phyloP scores from a whole-genome alignment of 805 yeast genomes.

The Candida sanyiensis region DNA sequence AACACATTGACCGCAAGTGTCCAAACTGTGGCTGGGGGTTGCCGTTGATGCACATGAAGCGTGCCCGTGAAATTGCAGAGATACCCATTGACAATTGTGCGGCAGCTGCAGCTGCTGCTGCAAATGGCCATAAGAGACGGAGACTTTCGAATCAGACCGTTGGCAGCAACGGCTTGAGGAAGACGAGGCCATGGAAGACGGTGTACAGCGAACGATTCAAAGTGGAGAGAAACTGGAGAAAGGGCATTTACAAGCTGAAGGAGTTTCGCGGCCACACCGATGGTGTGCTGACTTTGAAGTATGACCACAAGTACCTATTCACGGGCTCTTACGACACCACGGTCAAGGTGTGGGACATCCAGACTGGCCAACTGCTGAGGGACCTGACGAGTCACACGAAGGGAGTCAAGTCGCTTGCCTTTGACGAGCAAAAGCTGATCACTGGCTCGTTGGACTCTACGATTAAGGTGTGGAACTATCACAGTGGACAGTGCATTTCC shows the following conservation, averaged over 20 bases:
- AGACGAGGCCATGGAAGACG: slow-evolving; percentile 89
- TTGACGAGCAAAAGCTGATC: slow-evolving; percentile 83
- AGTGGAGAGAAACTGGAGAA: slow-evolving; percentile 93
- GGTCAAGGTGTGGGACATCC: slow-evolving; percentile 89
- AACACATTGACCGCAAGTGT: slow-evolving; percentile 95
- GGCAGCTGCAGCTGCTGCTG: slow-evolving; percentile 10
- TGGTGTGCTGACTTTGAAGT: slow-evolving; percentile 84
- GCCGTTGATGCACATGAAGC: slow-evolving; percentile 86
- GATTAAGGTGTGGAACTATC: slow-evolving; percentile 92
- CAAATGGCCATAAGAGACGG: slow-evolving; percentile 22
- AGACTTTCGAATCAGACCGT: slow-evolving; percentile 22
- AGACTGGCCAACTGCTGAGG: slow-evolving; percentile 67
- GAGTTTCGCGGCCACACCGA: slow-evolving; percentile 79
- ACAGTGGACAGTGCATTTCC: slow-evolving; percentile 89
- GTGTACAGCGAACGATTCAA: slow-evolving; percentile 87
- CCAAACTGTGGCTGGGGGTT: slow-evolving; percentile 99
- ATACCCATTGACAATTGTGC: slow-evolving; percentile 9
- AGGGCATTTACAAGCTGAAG: slow-evolving; percentile 60
- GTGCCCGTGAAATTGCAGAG: slow-evolving; percentile 46
- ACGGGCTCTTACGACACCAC: slow-evolving; percentile 92
- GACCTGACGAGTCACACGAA: slow-evolving; percentile 85
- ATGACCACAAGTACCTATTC: slow-evolving; percentile 71
- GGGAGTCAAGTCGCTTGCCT: slow-evolving; percentile 79
- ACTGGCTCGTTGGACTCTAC: slow-evolving; percentile 91
- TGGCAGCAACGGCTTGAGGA: slow-evolving; percentile 23